phyloP scores from a whole-genome alignment of 2,329 filamentous ascomycete genomes.

The Lojkania enalia region DNA sequence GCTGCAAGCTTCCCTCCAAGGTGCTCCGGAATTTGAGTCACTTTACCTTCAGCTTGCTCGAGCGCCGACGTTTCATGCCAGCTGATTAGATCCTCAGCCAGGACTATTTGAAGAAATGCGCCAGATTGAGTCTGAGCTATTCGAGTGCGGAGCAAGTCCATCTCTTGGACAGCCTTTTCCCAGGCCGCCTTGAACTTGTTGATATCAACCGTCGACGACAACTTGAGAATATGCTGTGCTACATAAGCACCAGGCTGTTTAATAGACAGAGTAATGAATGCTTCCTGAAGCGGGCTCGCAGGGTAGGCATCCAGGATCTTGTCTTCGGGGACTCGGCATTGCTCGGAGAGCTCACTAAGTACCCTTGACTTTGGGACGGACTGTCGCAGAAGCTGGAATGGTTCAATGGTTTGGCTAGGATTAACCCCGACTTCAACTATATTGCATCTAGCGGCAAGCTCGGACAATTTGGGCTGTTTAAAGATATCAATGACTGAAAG shows the following conservation, averaged over 20 bases:
- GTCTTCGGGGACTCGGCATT: slow-evolving; percentile 25
- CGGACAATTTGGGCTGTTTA: slow-evolving; percentile 34
- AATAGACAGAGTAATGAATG: slow-evolving; percentile 52
- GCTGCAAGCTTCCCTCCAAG: slow-evolving; percentile 29
- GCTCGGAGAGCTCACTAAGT: slow-evolving; percentile 24
- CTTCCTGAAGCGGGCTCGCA: slow-evolving; percentile 50
- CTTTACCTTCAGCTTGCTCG: slow-evolving; percentile 19
- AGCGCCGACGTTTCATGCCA: slow-evolving; percentile 30
- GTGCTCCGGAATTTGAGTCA: slow-evolving; percentile 21
- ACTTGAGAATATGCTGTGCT: slow-evolving; percentile 49
- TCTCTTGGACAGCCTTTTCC: slow-evolving; percentile 49
- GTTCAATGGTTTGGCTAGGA: slow-evolving; percentile 17
- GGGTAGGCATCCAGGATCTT: slow-evolving; percentile 47
- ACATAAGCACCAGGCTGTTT: slow-evolving; percentile 54
- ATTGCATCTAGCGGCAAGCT: slow-evolving; percentile 32
- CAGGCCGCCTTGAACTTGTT: slow-evolving; percentile 52
- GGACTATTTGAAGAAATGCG: slow-evolving; percentile 32
- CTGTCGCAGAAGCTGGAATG: slow-evolving; percentile 26
- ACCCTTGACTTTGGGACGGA: slow-evolving; percentile 16
- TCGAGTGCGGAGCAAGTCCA: slow-evolving; percentile 55
- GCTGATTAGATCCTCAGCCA: slow-evolving; percentile 29
- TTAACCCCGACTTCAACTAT: slow-evolving; percentile 1
- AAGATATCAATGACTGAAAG: slow-evolving; percentile 39
- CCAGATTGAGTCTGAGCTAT: slow-evolving; percentile 33
- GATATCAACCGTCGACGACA: slow-evolving; percentile 46